Base-by-base conservation (phyloP, 805 yeast species). In the Lipomyces chichibuensis region DNA sequence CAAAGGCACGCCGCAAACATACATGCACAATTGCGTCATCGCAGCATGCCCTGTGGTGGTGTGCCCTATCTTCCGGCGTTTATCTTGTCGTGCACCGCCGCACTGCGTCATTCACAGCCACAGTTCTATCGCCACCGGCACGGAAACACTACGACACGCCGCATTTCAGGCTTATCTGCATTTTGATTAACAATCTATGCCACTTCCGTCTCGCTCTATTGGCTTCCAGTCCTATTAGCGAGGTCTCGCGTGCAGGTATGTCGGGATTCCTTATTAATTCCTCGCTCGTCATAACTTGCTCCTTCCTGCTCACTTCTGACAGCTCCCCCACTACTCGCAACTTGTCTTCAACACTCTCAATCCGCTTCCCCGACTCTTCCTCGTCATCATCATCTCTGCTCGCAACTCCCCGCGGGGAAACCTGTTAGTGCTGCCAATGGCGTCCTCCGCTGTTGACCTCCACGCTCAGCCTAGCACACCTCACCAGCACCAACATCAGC, bases 181-280 rank as follows among this genome's bases (percentile, higher is more conserved):
- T n/a, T n/a, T n/a, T n/a, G n/a, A n/a, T n/a, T n/a, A n/a, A n/a
- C n/a, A n/a, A n/a, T n/a, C n/a, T n/a, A n/a, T n/a, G 20, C 49
- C 49, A 17, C 49, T 1, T 43, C 23, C 49, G 3, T 17, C 3
- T 43, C 49, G 23, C n/a, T n/a, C 1, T 6, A 2, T 4, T 8
- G 27, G 55, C 55, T 25, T 17, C 14, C 53, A 5, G 27, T 25
- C 11, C 27, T 9, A 27, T 5, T 27, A n/a, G 27, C 1, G 8
- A 13, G 4, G 55, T 25, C 32, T n/a, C 8, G 33, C 57, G 7
- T 37, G 57, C 57, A n/a, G 32, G 55, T 23, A 3, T 29, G 57
- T 25, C 57, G 37, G n/a, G 33, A 5, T 25, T 17, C 55, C 55
- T 52, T 52, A 52, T 52, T 52, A 52, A 52, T 52, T 14, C 33